phyloP scores from a whole-genome alignment of 1,139 yeast species.

The Schizosaccharomyces versatilis region DNA sequence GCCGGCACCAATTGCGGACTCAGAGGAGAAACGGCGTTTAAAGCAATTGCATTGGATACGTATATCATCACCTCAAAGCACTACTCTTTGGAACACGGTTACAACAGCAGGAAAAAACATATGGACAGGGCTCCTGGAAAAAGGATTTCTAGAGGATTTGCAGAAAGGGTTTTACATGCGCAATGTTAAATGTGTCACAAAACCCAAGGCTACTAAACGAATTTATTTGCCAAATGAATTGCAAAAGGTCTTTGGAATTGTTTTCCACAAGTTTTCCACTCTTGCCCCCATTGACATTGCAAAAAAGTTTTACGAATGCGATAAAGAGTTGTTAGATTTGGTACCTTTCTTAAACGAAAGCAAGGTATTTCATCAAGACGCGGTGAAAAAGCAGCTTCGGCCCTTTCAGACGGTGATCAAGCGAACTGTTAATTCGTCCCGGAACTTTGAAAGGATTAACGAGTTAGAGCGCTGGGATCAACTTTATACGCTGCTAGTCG shows the following conservation, averaged over 20 bases:
- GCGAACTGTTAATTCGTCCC: conserved; percentile 18
- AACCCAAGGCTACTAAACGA: conserved; percentile 24
- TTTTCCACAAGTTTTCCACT: conserved; percentile 56
- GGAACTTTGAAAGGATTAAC: conserved; percentile 30
- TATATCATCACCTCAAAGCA: conserved; percentile 32
- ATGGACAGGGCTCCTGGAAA: conserved; percentile 33
- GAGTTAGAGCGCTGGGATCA: conserved; percentile 65
- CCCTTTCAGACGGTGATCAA: conserved; percentile 34
- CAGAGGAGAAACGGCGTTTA: conserved; percentile 23
- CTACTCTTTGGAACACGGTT: conserved; percentile 62
- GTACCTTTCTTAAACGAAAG: conserved; percentile 66
- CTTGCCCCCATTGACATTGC: conserved; percentile 43
- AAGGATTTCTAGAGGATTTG: conserved; percentile 60
- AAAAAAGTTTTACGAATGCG: conserved; percentile 45
- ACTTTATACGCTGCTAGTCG: conserved; percentile 53
- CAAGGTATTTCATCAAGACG: conserved; percentile 9
- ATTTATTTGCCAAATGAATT: conserved; percentile 59
- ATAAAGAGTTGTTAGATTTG: conserved; percentile 46
- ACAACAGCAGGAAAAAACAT: conserved; percentile 24
- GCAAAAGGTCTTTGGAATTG: conserved; percentile 80
- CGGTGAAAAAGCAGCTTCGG: conserved; percentile 21
- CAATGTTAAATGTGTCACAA: conserved; percentile 24
- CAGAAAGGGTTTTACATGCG: conserved; percentile 56
- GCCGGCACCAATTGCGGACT: too few relatives aligned
- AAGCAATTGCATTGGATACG: conserved; percentile 95